Percentiles rank a stretch among this genome's conserved stretches.
These are phyloP conservation scores for Microglena sp. DNA, from an alignment of 139 green algal genomes.

Conservation along the genomic window DNA sequence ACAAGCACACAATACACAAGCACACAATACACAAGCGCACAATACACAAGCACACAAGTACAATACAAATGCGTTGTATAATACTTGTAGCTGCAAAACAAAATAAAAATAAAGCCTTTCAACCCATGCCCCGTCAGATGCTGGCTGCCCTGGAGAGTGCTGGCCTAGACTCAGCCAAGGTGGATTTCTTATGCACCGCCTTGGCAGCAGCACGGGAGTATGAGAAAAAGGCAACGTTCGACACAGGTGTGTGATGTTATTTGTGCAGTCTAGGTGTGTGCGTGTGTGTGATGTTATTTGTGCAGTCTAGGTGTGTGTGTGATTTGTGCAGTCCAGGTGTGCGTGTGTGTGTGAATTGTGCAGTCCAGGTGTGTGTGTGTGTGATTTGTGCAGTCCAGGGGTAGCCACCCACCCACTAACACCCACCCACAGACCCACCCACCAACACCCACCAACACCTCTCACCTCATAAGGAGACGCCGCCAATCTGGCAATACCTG, in stretches of 20 bases:
- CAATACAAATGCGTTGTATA: no score
- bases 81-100: no score
- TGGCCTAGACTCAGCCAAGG: conserved; percentile 24
- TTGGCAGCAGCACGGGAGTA: conserved; percentile 23
- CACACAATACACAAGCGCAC: no score
- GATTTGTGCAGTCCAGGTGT: neutral
- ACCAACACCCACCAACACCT: neutral
- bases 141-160: conserved; percentile 31
- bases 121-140: no score
- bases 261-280: neutral
- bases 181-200: neutral
- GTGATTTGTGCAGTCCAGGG: no score
- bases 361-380: neutral
- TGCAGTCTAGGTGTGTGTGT: neutral
- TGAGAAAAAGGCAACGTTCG: conserved; percentile 38
- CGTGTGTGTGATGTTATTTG: neutral
- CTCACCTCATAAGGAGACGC: conserved; percentile 26
- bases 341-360: neutral
- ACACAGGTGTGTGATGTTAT: conserved; percentile 12
- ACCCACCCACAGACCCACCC: no score
- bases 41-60: no score
- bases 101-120: no score
- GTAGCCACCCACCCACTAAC: no score
- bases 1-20: no score
- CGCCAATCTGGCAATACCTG: conserved; percentile 19